These are phyloP conservation scores for Gaeumannomyces sp. DNA, from an alignment of 2,329 filamentous ascomycete species.

Conservation along the genomic window DNA sequence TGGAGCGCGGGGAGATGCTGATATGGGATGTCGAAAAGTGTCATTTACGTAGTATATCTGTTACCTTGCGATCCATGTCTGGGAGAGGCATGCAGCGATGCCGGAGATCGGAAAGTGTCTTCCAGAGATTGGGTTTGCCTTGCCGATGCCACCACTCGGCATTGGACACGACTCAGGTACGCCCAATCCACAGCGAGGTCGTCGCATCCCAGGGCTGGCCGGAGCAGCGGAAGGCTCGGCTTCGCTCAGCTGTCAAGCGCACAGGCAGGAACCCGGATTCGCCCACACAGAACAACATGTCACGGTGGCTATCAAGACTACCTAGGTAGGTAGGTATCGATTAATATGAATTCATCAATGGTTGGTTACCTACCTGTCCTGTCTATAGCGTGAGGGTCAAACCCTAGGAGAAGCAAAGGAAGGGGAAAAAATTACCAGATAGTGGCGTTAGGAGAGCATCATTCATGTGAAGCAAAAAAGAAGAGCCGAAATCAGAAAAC, in stretches of 20 bases:
- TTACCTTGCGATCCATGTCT: no score
- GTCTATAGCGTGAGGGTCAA: background rate
- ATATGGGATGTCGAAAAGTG: no score
- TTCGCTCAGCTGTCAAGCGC: background rate
- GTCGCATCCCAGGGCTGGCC: background rate
- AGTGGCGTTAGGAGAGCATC: background rate
- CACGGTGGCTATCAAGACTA: no score
- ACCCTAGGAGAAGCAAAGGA: background rate
- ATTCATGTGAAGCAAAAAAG: background rate
- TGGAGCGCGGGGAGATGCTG: no score
- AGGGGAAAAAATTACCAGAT: background rate
- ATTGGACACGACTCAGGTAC: background rate
- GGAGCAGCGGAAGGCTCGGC: background rate
- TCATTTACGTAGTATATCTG: no score
- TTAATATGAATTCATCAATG: background rate
- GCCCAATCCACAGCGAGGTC: no score
- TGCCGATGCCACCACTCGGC: background rate
- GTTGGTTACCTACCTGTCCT: background rate
- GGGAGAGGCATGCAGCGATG: no score
- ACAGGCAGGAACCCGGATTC: no score
- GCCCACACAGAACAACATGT: no score
- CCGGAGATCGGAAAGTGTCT: no score
- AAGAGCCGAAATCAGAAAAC: constrained; percentile 8
- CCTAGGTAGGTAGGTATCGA: no score
- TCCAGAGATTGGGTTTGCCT: no score